Conservation (phyloP, 75 land plant species). For the Azolla pinnata region DNA sequence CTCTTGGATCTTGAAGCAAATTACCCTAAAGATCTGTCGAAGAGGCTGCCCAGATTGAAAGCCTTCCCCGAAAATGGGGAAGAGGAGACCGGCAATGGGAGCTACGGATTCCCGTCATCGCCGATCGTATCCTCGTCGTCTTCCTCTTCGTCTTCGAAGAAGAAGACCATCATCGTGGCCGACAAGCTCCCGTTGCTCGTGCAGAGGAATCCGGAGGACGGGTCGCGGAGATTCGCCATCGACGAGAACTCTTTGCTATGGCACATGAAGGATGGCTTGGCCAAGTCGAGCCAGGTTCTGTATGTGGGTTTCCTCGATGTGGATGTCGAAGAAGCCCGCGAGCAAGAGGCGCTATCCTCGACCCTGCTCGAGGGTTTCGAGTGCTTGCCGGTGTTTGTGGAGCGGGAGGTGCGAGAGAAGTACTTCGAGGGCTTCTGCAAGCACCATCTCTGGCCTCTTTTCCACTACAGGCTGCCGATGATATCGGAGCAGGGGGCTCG, state of each 20-base stretch:
- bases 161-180: slow-evolving; percentile 34
- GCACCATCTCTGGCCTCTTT: slow-evolving; percentile 37
- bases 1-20: slow-evolving; percentile 61
- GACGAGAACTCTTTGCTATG: slow-evolving; percentile 35
- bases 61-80: slow-evolving; percentile 60
- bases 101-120: slow-evolving; percentile 48
- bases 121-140: slow-evolving; percentile 14
- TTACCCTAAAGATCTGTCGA: slow-evolving; percentile 29
- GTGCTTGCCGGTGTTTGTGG: slow-evolving; percentile 30
- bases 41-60: slow-evolving; percentile 46
- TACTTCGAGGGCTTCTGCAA: slow-evolving; percentile 37
- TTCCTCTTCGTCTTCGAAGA: slow-evolving; percentile 2
- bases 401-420: slow-evolving; percentile 16
- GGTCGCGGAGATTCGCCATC: slow-evolving; percentile 37
- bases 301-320: slow-evolving; percentile 36
- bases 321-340: slow-evolving; percentile 17
- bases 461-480: slow-evolving; percentile 37
- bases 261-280: slow-evolving; percentile 37
- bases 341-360: slow-evolving; percentile 34
- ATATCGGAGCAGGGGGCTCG: slow-evolving; percentile 27
- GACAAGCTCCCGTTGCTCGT: slow-evolving; percentile 41
- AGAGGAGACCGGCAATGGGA: slow-evolving; percentile 24
- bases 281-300: slow-evolving; percentile 36
- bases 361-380: slow-evolving; percentile 26
- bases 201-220: slow-evolving; percentile 3